Evolutionary conservation across 108 stramenopile species (phyloP), one percentile per base, ranked within the genome.

Genomic region (Nannochloropsis oceanica): DNA sequence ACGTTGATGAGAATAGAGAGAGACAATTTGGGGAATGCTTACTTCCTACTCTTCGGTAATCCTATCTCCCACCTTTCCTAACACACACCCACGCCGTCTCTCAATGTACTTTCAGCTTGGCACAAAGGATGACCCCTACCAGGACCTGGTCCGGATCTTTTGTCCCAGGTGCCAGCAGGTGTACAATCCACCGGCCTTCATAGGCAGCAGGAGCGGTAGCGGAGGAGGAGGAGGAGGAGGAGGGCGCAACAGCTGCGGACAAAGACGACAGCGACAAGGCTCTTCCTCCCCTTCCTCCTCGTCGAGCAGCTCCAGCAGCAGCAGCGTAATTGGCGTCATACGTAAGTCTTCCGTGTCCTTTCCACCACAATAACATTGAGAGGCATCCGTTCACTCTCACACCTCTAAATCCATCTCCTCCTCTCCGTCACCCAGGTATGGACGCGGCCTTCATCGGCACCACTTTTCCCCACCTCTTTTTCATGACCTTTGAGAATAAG

Each of bases 361-460:
- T 5, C 34, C 34, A 34, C 5, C 34, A 34, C 34, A 1, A 34
- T 5, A 34, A 34, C n/a, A 34, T 34, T 34, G 34, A 1, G 34
- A 34, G 34, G 34, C 34, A 34, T 34, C 34, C 5, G 34, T 34
- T 34, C 34, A 34, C 34, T 34, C 34, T 34, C 34, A 34, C 34
- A 34, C 34, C 34, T 5, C 34, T 34, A 0, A 2, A 9, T 10
- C n/a, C 59, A 8, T 10, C n/a, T 73, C 59, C 59, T n/a, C 22
- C 59, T 73, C 59, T 73, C n/a, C 59, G 8, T 73, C 2, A 73
- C 59, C 59, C 59, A 73, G 59, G 18, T 9, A 73, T 73, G 5
- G 97, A 97, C 84, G 96, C 95, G 42, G 96, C 97, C 13, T 95
- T 94, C 11, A 96, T 96, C 87, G 97, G 97, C 11, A 94, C 95